Conservation (phyloP, 345 rosid genomes). For the Eucalyptus marginata region DNA sequence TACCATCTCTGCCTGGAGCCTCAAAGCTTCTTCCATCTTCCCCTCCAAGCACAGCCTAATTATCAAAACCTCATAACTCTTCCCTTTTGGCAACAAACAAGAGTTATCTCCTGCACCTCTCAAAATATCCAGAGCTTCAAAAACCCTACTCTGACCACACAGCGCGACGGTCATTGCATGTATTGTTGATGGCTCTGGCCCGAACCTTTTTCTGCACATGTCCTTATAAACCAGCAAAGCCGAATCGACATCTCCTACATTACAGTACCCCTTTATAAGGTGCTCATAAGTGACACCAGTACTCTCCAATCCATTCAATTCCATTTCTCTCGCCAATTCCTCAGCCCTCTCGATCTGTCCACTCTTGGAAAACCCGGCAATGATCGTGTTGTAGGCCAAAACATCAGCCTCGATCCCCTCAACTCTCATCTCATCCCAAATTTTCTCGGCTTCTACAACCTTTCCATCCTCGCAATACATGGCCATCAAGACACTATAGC, state of each 20-base stretch:
- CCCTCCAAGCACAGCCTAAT: conserved; percentile 49
- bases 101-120: conserved; percentile 19
- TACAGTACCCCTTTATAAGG: conserved; percentile 54
- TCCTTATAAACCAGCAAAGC: conserved; percentile 47
- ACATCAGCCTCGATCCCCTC: conserved; percentile 36
- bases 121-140: conserved; percentile 42
- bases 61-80: conserved; percentile 45
- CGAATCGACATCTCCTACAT: conserved; percentile 34
- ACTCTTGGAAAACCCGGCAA: conserved; percentile 46
- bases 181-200: conserved; percentile 26
- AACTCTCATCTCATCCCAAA: conserved; percentile 59
- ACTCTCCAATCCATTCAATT: conserved; percentile 26
- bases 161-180: conserved; percentile 35
- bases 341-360: conserved; percentile 48
- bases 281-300: conserved; percentile 44
- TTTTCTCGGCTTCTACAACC: conserved; percentile 44
- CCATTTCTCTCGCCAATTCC: conserved; percentile 48
- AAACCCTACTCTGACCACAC: conserved; percentile 25
- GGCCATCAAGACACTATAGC: conserved; percentile 48
- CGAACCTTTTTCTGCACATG: conserved; percentile 40
- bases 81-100: conserved; percentile 28
- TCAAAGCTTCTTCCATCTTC: conserved; percentile 62
- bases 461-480: conserved; percentile 39
- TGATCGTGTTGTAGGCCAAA: conserved; percentile 55
- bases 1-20: conserved; percentile 76